These are phyloP conservation scores for Citrus medica DNA, from an alignment of 345 rosid species.

Conservation along the genomic window DNA sequence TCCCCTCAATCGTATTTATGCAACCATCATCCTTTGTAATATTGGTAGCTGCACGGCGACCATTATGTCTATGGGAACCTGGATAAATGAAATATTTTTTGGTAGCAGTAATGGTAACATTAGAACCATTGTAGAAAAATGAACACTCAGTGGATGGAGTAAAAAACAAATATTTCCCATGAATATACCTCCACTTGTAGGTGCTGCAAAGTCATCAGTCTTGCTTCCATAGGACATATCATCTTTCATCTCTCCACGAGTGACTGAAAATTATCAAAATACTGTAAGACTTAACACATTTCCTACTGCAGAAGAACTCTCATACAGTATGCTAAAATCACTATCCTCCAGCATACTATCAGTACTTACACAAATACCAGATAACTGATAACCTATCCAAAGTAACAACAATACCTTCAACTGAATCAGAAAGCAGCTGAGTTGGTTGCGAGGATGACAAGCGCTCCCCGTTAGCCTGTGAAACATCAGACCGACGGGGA, in stretches of 20 bases:
- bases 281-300: slow-evolving; percentile 13
- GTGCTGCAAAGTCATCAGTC: slow-evolving; percentile 14
- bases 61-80: slow-evolving; percentile 42
- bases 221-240: slow-evolving; percentile 20
- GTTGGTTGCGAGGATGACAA: slow-evolving; percentile 23
- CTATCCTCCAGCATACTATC: background rate
- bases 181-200: slow-evolving; percentile 29
- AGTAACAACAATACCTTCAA: slow-evolving; percentile 34
- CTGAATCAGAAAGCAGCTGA: slow-evolving; percentile 11
- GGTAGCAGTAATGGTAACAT: background rate
- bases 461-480: slow-evolving; percentile 43
- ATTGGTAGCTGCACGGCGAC: slow-evolving; percentile 36
- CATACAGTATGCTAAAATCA: background rate
- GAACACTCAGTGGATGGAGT: background rate
- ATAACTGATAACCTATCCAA: background rate
- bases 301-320: background rate
- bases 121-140: background rate
- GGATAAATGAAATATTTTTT: slow-evolving; percentile 12
- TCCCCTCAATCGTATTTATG: slow-evolving; percentile 35
- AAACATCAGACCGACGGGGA: slow-evolving; percentile 55
- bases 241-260: slow-evolving; percentile 36
- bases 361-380: background rate
- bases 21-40: slow-evolving; percentile 38
- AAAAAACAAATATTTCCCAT: slow-evolving; percentile 31
- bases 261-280: slow-evolving; percentile 24